These are phyloP conservation scores for Cerrena zonata DNA, from an alignment of 1,284 basidiomycete species.

Conservation along the genomic window DNA sequence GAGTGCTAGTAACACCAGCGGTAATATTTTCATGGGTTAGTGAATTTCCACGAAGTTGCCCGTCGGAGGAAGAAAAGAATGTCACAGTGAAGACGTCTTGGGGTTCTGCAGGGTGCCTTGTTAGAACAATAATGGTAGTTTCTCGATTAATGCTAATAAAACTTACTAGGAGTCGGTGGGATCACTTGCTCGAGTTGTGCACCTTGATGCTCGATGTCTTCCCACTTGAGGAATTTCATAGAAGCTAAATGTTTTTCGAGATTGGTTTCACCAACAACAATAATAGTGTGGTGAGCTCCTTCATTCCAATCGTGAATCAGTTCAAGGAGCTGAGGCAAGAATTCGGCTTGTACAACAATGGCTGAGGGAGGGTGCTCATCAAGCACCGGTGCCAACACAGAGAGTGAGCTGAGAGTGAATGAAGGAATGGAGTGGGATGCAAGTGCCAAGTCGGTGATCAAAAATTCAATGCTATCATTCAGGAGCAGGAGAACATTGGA, in stretches of 20 bases:
- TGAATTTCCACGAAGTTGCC: conserved; percentile 53
- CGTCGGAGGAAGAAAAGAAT: conserved; percentile 50
- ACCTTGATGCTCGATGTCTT: conserved; percentile 62
- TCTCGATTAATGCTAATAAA: not conserved
- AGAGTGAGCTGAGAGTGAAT: conserved; percentile 56
- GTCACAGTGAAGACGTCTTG: conserved; percentile 61
- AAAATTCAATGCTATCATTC: conserved; percentile 72
- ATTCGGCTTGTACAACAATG: conserved; percentile 59
- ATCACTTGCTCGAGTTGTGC: conserved; percentile 40
- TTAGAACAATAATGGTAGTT: not conserved
- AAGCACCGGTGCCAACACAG: conserved; percentile 54
- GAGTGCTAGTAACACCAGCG: conserved; percentile 68
- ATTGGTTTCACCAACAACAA: conserved; percentile 60
- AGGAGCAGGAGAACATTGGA: conserved; percentile 68
- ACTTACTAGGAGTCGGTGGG: conserved; percentile 46
- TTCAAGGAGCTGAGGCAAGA: conserved; percentile 61
- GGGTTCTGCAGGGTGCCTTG: conserved; percentile 37
- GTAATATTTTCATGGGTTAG: conserved; percentile 75
- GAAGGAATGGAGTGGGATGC: conserved; percentile 66
- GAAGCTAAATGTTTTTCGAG: conserved; percentile 26
- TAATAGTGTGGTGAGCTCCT: conserved; percentile 47
- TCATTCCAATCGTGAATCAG: conserved; percentile 56
- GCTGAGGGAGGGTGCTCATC: conserved; percentile 60
- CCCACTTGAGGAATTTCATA: conserved; percentile 45
- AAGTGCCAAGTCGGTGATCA: conserved; percentile 71